Evolutionary conservation across 805 yeast genomes (phyloP).

Genomic region (Ogataea degrootiae): DNA sequence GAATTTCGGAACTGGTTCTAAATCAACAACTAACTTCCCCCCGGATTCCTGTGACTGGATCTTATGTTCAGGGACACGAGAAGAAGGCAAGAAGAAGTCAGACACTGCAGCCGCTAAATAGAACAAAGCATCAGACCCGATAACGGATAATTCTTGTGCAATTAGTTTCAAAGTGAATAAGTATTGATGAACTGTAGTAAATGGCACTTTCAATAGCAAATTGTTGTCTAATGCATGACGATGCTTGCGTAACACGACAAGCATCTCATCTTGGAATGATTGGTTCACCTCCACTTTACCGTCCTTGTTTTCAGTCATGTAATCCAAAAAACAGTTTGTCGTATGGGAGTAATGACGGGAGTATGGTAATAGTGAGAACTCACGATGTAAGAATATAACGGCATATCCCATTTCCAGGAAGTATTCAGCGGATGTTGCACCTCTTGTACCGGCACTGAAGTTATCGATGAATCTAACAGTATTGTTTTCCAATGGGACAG

Average conservation of each 20-base stretch:
- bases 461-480: constrained; percentile 96
- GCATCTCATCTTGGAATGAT: constrained; percentile 58
- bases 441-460: constrained; percentile 96
- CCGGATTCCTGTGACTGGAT: constrained; percentile 73
- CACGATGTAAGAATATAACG: constrained; percentile 88
- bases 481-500: constrained; percentile 94
- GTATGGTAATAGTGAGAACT: constrained; percentile 86
- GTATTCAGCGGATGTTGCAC: constrained; percentile 93
- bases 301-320: constrained; percentile 48
- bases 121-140: constrained; percentile 61
- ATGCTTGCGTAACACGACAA: constrained; percentile 52
- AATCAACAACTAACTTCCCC: constrained; percentile 75
- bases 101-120: constrained; percentile 97
- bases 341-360: constrained; percentile 87
- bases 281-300: constrained; percentile 58
- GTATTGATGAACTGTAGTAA: constrained; percentile 93
- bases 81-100: constrained; percentile 87
- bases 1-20: constrained; percentile 96
- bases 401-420: constrained; percentile 83
- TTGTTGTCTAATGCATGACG: constrained; percentile 44
- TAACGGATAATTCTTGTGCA: constrained; percentile 51
- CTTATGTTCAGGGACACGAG: constrained; percentile 87
- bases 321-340: constrained; percentile 81
- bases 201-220: constrained; percentile 69
- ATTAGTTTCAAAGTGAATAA: constrained; percentile 73